A percentile compares a stretch with the other conserved stretches of the same genome.
Evolutionary conservation across 2,329 filamentous ascomycete genomes (phyloP).

Genomic region (Claviceps purpurea): DNA sequence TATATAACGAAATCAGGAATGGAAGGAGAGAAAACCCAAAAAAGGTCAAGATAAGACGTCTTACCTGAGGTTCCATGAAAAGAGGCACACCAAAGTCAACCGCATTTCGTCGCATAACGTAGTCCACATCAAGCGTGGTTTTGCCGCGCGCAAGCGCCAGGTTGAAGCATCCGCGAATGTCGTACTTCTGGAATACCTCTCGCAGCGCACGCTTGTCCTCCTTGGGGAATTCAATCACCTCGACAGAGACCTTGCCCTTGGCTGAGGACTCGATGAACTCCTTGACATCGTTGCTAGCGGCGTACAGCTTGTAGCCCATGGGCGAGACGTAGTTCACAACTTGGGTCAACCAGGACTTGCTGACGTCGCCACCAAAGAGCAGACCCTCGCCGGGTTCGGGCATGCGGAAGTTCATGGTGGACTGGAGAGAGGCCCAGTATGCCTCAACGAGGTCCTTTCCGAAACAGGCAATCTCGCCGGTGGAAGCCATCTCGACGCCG

Average conservation of each 20-base stretch:
- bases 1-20: neutral
- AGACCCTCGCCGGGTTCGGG: constrained; percentile 91
- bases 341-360: constrained; percentile 55
- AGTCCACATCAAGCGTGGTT: constrained; percentile 82
- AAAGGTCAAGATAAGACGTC: constrained; percentile 11
- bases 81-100: constrained; percentile 96
- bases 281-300: constrained; percentile 72
- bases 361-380: constrained; percentile 76
- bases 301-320: constrained; percentile 88
- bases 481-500: constrained; percentile 93
- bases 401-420: constrained; percentile 98
- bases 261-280: constrained; percentile 59
- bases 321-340: constrained; percentile 81
- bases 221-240: constrained; percentile 94
- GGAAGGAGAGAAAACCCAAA: neutral
- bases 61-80: constrained; percentile 96
- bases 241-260: constrained; percentile 56
- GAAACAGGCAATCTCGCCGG: constrained; percentile 97
- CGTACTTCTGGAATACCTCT: constrained; percentile 92
- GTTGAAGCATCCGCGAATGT: constrained; percentile 94
- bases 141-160: constrained; percentile 72
- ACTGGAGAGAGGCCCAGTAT: constrained; percentile 94
- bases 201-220: constrained; percentile 89
- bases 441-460: constrained; percentile 91
- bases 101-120: constrained; percentile 95